phyloP scores from a whole-genome alignment of 129 eudicot species.

The Flaveria bidentis region DNA sequence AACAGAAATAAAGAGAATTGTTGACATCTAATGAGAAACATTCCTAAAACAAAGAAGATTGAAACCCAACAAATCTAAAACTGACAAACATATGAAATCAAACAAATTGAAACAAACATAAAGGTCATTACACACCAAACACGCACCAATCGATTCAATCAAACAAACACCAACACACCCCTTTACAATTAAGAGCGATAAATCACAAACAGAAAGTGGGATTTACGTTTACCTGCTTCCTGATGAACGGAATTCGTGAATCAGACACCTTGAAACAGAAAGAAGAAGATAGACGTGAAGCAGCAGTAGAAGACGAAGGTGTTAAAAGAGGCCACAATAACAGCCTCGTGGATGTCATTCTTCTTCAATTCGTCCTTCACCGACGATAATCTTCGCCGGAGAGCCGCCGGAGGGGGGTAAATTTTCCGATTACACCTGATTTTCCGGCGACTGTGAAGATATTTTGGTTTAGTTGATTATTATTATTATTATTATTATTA shows the following conservation, averaged over 20 bases:
- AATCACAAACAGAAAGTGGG: neutral
- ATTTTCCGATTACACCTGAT: neutral
- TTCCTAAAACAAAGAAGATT: too few species aligned
- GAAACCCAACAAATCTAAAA: too few species aligned
- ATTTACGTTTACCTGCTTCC: slow-evolving; percentile 28
- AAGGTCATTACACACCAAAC: too few species aligned
- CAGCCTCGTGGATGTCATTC: slow-evolving; percentile 42
- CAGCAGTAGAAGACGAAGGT: slow-evolving; percentile 14
- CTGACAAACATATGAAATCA: neutral
- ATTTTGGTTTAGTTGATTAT: neutral
- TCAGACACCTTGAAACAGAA: slow-evolving; percentile 20
- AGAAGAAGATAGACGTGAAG: slow-evolving; percentile 20
- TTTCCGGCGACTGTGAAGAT: slow-evolving; percentile 17
- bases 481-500: neutral
- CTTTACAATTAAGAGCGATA: neutral
- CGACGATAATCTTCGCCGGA: slow-evolving; percentile 26
- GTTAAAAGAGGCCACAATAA: slow-evolving; percentile 32
- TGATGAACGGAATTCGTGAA: slow-evolving; percentile 10
- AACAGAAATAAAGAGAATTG: neutral
- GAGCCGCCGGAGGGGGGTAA: slow-evolving; percentile 22
- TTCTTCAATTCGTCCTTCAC: slow-evolving; percentile 23
- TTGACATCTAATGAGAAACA: slow-evolving; percentile 5
- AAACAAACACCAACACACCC: neutral
- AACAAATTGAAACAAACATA: neutral
- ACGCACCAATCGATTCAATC: neutral